A percentile compares a stretch with the other conserved stretches of the same genome.
These are phyloP conservation scores for Cryptococcus maquisensis DNA, from an alignment of 1,284 basidiomycete genomes.

Conservation along the genomic window DNA sequence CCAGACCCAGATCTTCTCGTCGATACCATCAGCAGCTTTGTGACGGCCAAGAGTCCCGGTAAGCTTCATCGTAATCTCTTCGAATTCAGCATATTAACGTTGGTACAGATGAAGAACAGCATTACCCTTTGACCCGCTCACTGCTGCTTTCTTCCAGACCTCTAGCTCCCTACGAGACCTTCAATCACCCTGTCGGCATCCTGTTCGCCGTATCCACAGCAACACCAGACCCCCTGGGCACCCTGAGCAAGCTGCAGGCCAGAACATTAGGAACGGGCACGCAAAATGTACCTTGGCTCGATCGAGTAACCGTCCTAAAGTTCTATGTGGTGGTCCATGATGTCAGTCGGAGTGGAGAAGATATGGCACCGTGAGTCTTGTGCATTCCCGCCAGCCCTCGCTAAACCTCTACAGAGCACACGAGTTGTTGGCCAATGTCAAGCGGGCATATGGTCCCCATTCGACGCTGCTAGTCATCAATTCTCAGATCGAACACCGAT, in stretches of 20 bases:
- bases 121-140: conserved; percentile 45
- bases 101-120: conserved; percentile 39
- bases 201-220: conserved; percentile 45
- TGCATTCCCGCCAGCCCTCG: not conserved
- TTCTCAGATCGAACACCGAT: conserved; percentile 20
- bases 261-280: conserved; percentile 28
- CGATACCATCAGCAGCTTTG: conserved; percentile 39
- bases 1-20: conserved; percentile 45
- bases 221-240: conserved; percentile 39
- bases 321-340: conserved; percentile 50
- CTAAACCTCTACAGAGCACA: conserved; percentile 27
- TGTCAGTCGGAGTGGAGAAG: conserved; percentile 33
- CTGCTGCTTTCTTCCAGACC: conserved; percentile 44
- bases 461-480: conserved; percentile 48
- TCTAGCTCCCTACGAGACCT: conserved; percentile 45
- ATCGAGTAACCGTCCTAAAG: conserved; percentile 37
- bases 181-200: conserved; percentile 48
- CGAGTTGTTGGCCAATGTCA: conserved; percentile 39
- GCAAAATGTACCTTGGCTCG: conserved; percentile 42
- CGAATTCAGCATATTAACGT: not conserved
- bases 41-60: conserved; percentile 31
- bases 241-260: conserved; percentile 33
- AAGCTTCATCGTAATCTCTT: conserved; percentile 1
- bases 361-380: conserved; percentile 32
- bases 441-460: conserved; percentile 47